These are phyloP conservation scores for Hypoxylon sp. DNA, from an alignment of 2,329 filamentous ascomycete genomes.

Conservation along the genomic window DNA sequence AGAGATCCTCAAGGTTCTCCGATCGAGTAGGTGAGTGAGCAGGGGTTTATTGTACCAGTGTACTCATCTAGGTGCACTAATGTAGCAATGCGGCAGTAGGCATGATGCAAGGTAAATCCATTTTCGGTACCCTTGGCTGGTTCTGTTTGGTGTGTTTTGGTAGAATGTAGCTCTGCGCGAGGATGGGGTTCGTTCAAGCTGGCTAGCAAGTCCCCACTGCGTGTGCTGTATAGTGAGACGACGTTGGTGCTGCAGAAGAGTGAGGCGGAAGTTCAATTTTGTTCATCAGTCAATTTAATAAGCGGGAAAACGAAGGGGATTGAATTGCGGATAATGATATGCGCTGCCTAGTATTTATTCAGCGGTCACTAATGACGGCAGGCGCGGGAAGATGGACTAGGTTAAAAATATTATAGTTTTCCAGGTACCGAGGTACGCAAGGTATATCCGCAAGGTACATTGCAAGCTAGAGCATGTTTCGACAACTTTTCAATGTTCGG, in stretches of 20 bases:
- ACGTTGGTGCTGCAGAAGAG: conserved; percentile 23
- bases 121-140: conserved; percentile 32
- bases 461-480: conserved; percentile 5
- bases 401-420: conserved; percentile 8
- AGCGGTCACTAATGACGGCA: conserved; percentile 16
- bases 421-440: background rate
- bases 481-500: conserved; percentile 3
- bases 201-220: conserved; percentile 10
- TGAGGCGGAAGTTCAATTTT: conserved; percentile 23
- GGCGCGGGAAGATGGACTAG: conserved; percentile 15
- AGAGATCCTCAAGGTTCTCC: conserved; percentile 45
- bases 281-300: conserved; percentile 19
- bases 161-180: conserved; percentile 34
- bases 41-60: conserved; percentile 20
- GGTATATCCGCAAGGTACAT: background rate
- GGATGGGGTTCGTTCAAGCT: conserved; percentile 24
- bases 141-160: conserved; percentile 24
- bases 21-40: conserved; percentile 35
- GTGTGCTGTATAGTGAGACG: conserved; percentile 27
- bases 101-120: conserved; percentile 43
- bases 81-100: conserved; percentile 27
- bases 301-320: conserved; percentile 19
- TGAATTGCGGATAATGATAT: background rate
- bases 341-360: conserved; percentile 10
- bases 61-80: conserved; percentile 12